Base-by-base conservation (phyloP, 768 basidiomycete species). In the Suillus paluster region DNA sequence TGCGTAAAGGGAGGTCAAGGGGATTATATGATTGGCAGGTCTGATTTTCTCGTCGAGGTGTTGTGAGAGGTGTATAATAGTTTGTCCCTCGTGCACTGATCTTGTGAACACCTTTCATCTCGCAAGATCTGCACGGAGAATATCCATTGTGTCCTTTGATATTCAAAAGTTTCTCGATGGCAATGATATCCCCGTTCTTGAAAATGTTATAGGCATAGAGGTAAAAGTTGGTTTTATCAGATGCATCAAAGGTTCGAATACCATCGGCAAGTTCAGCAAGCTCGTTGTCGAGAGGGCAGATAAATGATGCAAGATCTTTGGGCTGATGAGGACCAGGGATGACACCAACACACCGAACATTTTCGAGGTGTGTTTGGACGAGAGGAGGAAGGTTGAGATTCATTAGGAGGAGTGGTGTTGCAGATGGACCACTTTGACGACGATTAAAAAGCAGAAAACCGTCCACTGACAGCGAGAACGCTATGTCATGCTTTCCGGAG, bases 341-440 rank as follows among this genome's bases (percentile, higher is more conserved):
- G 27, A 77, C 49, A 10, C 62, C 36, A 0, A 68, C 74, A 25
- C 76, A 76, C 19, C 78, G 59, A n/a, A 77, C 59, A 49, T 74
- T 62, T 34, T 68, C 11, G 5, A 33, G 36, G 23, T 41, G 55
- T 9, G n/a, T 44, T 44, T 11, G 10, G 0, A 75, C 63, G 4
- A 76, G 74, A 0, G 81, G 81, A 3, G 73, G 74, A 1, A 83
- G 69, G 58, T 83, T 83, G 64, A 75, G 77, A 61, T 80, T 78
- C 61, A 77, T 70, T 0, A 78, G 12, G 38, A 84, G 65, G 9
- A 84, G 52, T 1, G 80, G 82, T 74, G 50, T 53, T 12, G 50
- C 80, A 83, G 27, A 67, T 71, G 0, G 80, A 78, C 10, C 25
- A 15, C 68, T 59, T 4, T 69, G 69, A 0, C 73, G 68, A 5